Percentiles rank a stretch among this genome's conserved stretches.
These are phyloP conservation scores for Stagonosporopsis chrysanthemi DNA, from an alignment of 2,329 filamentous ascomycete species.

Conservation along the genomic window DNA sequence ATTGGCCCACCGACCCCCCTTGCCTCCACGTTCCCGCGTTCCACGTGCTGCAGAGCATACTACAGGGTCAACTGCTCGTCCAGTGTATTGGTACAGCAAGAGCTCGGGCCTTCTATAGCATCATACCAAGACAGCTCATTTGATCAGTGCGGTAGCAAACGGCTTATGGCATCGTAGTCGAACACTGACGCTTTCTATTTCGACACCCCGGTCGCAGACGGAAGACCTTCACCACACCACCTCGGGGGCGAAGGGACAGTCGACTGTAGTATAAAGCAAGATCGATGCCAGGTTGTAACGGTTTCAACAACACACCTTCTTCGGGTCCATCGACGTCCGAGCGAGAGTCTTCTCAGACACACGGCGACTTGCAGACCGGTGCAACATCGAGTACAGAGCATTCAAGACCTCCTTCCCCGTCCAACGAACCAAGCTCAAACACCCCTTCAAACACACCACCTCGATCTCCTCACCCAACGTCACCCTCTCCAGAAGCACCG, in stretches of 20 bases:
- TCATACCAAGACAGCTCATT: slow-evolving; percentile 26
- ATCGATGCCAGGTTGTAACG: not conserved
- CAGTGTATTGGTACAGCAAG: slow-evolving; percentile 9
- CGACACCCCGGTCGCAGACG: slow-evolving; percentile 26
- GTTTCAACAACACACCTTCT: not conserved
- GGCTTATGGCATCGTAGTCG: slow-evolving; percentile 36
- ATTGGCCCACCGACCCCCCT: slow-evolving; percentile 27
- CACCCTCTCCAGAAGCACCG: slow-evolving; percentile 16
- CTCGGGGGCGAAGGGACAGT: slow-evolving; percentile 20
- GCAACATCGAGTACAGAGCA: slow-evolving; percentile 13
- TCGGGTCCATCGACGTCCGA: slow-evolving; percentile 7
- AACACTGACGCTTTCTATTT: slow-evolving; percentile 31
- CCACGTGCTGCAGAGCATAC: slow-evolving; percentile 14
- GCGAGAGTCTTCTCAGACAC: slow-evolving; percentile 14
- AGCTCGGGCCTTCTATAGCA: slow-evolving; percentile 32
- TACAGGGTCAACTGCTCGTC: not conserved
- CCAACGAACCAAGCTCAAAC: slow-evolving; percentile 29
- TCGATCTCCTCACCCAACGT: slow-evolving; percentile 13
- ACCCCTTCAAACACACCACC: slow-evolving; percentile 18
- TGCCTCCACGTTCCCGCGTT: slow-evolving; percentile 26
- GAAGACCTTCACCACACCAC: slow-evolving; percentile 17
- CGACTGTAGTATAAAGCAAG: slow-evolving; percentile 33
- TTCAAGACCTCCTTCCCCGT: slow-evolving; percentile 32
- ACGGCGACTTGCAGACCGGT: slow-evolving; percentile 13
- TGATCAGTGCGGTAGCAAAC: slow-evolving; percentile 36